These are phyloP conservation scores for Coelastrella sp. DNA, from an alignment of 139 green algal genomes.

Conservation along the genomic window DNA sequence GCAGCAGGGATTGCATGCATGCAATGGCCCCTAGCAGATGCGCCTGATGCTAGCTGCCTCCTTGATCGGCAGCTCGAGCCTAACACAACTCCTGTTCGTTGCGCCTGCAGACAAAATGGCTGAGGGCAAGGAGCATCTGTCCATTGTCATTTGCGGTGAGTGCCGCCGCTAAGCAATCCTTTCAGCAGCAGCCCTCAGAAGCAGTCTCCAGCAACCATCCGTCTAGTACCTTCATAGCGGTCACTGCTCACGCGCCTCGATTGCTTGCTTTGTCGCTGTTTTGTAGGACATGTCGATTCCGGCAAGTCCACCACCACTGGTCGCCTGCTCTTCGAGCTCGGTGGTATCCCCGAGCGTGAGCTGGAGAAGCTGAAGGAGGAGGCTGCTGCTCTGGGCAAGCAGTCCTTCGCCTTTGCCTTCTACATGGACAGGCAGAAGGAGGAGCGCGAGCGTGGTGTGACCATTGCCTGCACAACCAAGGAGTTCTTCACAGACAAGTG, in stretches of 20 bases:
- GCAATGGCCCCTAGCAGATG: not conserved
- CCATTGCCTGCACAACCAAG: slow-evolving; percentile 98
- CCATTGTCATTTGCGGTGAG: slow-evolving; percentile 74
- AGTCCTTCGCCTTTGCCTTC: slow-evolving; percentile 95
- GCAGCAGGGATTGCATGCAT: not conserved
- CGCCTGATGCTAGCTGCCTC: not conserved
- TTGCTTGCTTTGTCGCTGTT: slow-evolving; percentile 70
- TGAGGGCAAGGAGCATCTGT: slow-evolving; percentile 78
- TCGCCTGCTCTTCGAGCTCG: slow-evolving; percentile 98
- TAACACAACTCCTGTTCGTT: not conserved
- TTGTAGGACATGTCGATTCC: slow-evolving; percentile 88
- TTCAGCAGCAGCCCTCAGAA: not conserved
- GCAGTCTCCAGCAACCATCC: not conserved
- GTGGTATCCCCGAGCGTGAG: slow-evolving; percentile 99
- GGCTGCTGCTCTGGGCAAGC: slow-evolving; percentile 87
- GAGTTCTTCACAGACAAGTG: slow-evolving; percentile 99
- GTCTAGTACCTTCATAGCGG: not conserved
- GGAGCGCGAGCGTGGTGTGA: slow-evolving; percentile 95
- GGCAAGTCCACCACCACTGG: slow-evolving; percentile 98
- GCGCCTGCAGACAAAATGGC: slow-evolving; percentile 40
- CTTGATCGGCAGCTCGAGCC: not conserved
- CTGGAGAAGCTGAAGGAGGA: slow-evolving; percentile 97
- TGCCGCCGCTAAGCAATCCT: not conserved
- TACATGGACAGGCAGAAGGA: slow-evolving; percentile 95
- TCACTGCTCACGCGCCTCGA: slow-evolving; percentile 16